Percentiles rank a stretch among this genome's conserved stretches.
phyloP scores from a whole-genome alignment of 1,284 basidiomycete species.

The Thelephora terrestris region DNA sequence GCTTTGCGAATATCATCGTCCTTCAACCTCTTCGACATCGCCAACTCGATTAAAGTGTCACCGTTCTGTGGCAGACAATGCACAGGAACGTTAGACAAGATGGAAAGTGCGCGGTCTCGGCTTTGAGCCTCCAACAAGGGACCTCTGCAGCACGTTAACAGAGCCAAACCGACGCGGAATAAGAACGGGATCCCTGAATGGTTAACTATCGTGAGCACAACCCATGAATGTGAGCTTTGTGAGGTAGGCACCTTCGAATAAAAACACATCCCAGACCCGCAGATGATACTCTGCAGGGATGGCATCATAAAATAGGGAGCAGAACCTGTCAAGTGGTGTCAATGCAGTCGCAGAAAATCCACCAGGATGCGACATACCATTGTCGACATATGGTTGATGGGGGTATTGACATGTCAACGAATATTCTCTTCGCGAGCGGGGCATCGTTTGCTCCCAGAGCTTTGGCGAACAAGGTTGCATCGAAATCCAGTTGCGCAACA shows the following conservation, averaged over 20 bases:
- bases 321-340: conserved; percentile 38
- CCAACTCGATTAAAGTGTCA: conserved; percentile 55
- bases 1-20: conserved; percentile 77
- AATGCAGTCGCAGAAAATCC: background rate
- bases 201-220: background rate
- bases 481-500: conserved; percentile 70
- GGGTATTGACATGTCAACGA: conserved; percentile 50
- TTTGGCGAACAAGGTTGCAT: conserved; percentile 68
- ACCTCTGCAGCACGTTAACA: conserved; percentile 59
- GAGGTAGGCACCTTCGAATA: conserved; percentile 61
- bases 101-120: conserved; percentile 38
- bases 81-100: conserved; percentile 43
- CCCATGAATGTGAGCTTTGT: background rate
- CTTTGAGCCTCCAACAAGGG: conserved; percentile 41
- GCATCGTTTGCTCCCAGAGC: conserved; percentile 65
- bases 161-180: conserved; percentile 68
- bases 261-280: conserved; percentile 81
- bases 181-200: conserved; percentile 67
- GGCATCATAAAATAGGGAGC: conserved; percentile 62
- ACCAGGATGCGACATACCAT: conserved; percentile 36
- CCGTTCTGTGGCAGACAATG: conserved; percentile 44
- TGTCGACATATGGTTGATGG: conserved; percentile 47
- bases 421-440: conserved; percentile 54
- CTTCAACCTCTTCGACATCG: conserved; percentile 60
- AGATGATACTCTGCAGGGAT: conserved; percentile 73